Evolutionary conservation across 371 early-diverging fungal genomes (phyloP).

Genomic region (Sporodiniella umbellata): DNA sequence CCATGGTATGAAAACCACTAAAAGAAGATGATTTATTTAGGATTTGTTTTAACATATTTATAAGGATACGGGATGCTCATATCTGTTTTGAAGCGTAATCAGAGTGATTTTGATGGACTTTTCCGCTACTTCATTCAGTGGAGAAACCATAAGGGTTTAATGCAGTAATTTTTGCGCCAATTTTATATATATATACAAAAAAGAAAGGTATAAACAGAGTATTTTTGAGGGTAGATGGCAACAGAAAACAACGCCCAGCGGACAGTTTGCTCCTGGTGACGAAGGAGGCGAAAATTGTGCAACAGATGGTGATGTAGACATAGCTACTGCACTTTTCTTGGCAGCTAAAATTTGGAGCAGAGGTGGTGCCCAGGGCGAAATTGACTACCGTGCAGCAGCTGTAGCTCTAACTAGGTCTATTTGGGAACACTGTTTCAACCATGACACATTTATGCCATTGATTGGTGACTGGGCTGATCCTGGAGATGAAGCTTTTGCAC

Average conservation of each 20-base stretch:
- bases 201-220: neutral
- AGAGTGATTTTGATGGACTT: constrained; percentile 59
- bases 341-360: constrained; percentile 57
- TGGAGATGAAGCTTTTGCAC: constrained; percentile 50
- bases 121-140: constrained; percentile 53
- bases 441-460: constrained; percentile 52
- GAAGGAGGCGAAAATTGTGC: constrained; percentile 58
- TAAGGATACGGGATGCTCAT: constrained; percentile 63
- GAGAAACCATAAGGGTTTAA: constrained; percentile 54
- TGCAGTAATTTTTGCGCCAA: constrained; percentile 46
- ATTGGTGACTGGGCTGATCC: constrained; percentile 63
- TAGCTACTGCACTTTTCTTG: constrained; percentile 56
- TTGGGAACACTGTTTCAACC: constrained; percentile 55
- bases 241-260: constrained; percentile 36
- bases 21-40: neutral
- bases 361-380: constrained; percentile 45
- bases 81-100: constrained; percentile 57
- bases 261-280: constrained; percentile 42
- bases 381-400: constrained; percentile 50
- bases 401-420: constrained; percentile 43
- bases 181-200: neutral
- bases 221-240: constrained; percentile 41
- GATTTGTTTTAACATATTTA: neutral
- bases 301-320: constrained; percentile 63
- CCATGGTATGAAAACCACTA: constrained; percentile 28